These are phyloP conservation scores for Rhizopogon hawkerae DNA, from an alignment of 1,284 basidiomycete genomes.

Conservation along the genomic window DNA sequence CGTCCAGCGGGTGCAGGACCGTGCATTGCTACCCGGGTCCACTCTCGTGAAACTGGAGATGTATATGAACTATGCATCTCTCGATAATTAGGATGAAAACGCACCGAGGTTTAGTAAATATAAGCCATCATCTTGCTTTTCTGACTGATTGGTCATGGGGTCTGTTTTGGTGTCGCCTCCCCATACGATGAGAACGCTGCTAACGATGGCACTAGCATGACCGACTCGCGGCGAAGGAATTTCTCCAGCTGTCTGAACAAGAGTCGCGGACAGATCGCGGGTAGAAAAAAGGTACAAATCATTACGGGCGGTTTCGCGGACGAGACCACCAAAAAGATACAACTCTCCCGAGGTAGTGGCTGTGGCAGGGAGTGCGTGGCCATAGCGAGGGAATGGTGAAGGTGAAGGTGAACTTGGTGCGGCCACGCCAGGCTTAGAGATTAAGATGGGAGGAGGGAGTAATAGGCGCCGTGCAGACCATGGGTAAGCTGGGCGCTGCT, in stretches of 20 bases:
- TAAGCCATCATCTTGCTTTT: slow-evolving; percentile 87
- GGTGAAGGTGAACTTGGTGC: slow-evolving; percentile 59
- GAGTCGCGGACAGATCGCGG: slow-evolving; percentile 66
- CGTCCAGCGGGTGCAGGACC: slow-evolving; percentile 78
- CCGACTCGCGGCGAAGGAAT: slow-evolving; percentile 88
- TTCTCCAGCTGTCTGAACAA: slow-evolving; percentile 85
- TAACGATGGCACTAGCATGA: slow-evolving; percentile 92
- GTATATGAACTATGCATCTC: slow-evolving; percentile 1
- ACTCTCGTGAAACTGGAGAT: slow-evolving; percentile 74
- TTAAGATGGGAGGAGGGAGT: slow-evolving; percentile 54
- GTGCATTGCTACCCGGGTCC: slow-evolving; percentile 80
- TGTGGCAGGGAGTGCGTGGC: slow-evolving; percentile 87
- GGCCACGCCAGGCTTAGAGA: slow-evolving; percentile 52
- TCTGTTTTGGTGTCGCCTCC: slow-evolving; percentile 91
- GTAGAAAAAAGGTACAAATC: slow-evolving; percentile 91
- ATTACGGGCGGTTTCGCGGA: slow-evolving; percentile 85
- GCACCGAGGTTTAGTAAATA: slow-evolving; percentile 93
- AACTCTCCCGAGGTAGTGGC: slow-evolving; percentile 81
- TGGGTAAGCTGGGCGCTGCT: slow-evolving; percentile 61
- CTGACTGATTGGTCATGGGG: slow-evolving; percentile 55
- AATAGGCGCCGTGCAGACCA: slow-evolving; percentile 68
- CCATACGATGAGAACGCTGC: slow-evolving; percentile 96
- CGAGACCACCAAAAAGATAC: slow-evolving; percentile 95
- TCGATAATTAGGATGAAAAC: slow-evolving; percentile 24
- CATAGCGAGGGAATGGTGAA: slow-evolving; percentile 94